Conservation (phyloP, 2,329 filamentous ascomycete genomes). For the Aspergillus candidus region DNA sequence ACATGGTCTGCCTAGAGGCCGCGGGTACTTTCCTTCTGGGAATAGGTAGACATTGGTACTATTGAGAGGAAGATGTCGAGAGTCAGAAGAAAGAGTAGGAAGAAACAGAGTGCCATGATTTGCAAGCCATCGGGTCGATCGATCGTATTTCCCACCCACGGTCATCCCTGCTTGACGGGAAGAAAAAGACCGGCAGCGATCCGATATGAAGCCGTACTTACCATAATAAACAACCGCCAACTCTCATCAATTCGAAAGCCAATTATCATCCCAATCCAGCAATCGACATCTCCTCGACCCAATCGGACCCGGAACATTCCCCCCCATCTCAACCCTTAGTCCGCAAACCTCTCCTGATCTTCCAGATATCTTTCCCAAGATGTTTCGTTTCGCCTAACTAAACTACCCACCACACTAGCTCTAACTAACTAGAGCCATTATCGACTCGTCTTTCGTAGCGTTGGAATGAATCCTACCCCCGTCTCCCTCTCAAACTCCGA, state of each 20-base stretch:
- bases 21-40: too few species aligned
- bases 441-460: constrained; percentile 6
- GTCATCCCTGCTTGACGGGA: constrained; percentile 1
- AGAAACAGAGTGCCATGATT: neutral
- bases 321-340: constrained; percentile 7
- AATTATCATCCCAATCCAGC: too few species aligned
- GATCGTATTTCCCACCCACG: constrained; percentile 2
- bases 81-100: too few species aligned
- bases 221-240: too few species aligned
- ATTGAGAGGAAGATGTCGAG: too few species aligned
- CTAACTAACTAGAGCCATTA: constrained; percentile 1
- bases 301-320: neutral
- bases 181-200: neutral
- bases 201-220: neutral
- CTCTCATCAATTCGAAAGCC: too few species aligned
- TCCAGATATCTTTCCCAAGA: constrained; percentile 17
- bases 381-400: constrained; percentile 6
- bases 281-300: too few species aligned
- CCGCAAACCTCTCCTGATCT: constrained; percentile 15
- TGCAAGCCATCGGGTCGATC: neutral
- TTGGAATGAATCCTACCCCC: constrained; percentile 1
- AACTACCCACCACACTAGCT: constrained; percentile 2
- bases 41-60: neutral
- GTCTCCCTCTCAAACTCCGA: neutral
- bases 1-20: neutral